Evolutionary conservation across 768 basidiomycete genomes (phyloP), one percentile per base, ranked within the genome.

Genomic region (Trametes elegans): DNA sequence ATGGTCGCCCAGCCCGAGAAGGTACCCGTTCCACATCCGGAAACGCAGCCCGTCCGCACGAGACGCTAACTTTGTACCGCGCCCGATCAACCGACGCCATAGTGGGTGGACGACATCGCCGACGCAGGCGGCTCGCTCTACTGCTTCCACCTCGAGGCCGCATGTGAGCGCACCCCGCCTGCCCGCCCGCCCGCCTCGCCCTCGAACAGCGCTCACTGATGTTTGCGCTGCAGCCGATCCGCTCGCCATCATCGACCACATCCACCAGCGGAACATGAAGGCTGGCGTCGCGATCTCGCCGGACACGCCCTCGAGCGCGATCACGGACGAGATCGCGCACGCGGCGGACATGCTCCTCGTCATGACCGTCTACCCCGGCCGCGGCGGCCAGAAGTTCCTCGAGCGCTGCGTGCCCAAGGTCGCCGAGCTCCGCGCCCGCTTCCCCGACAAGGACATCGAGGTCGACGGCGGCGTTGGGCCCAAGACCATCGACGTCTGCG

Each of bases 391-490:
- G 70, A 98, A 96, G 71, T 98, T 99, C 71, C 74, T 98, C 63
- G 88, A 92, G 8, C 81, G 89, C 62, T 98, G 95, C 67, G 84
- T 98, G 24, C 85, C 89, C 60, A 98, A 99, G 74, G 93, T 98
- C 14, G 74, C 87, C 21, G 92, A 97, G 67, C 84, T 98, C 53
- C 88, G 97, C 14, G 76, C 78, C 31, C 83, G 94, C 24, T 98
- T 97, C 76, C 95, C 95, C 5, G 76, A 87, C 53, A 97, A 91
- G 71, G 92, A 98, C 67, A 98, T 99, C 56, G 93, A 99, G 71
- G 97, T 99, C 46, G 97, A 99, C 68, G 97, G 97, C 28, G 97
- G 97, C 34, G 89, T 99, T n/a, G 89, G 93, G 6, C 89, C 90
- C 5, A 88, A 87, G 61, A 98, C 93, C 3, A 80, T 97, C 53